These are phyloP conservation scores for Podochytrium sp. DNA, from an alignment of 192 early-diverging fungal species.

Conservation along the genomic window DNA sequence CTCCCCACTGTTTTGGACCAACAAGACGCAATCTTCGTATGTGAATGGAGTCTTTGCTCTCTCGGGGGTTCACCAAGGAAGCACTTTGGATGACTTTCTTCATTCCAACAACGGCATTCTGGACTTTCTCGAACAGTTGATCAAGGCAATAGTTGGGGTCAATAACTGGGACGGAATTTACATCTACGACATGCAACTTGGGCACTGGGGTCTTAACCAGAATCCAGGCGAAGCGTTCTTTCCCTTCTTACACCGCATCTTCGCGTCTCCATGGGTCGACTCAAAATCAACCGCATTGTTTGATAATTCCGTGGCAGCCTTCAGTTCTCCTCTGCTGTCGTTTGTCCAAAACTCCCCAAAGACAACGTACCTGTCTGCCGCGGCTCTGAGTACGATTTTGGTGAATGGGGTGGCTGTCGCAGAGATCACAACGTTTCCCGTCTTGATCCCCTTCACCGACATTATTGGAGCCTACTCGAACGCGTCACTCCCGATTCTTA, in stretches of 20 bases:
- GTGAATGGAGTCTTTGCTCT: slow-evolving; percentile 1
- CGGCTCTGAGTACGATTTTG: slow-evolving; percentile 15
- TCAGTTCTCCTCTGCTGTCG: slow-evolving; percentile 1
- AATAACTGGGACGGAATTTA: slow-evolving; percentile 1
- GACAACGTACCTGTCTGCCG: slow-evolving; percentile 29
- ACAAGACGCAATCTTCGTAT: slow-evolving; percentile 20
- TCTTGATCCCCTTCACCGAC: slow-evolving; percentile 6
- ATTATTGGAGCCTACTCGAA: slow-evolving; percentile 32
- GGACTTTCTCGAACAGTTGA: slow-evolving; percentile 6
- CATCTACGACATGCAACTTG: slow-evolving; percentile 30
- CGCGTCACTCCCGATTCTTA: not conserved
- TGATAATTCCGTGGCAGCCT: slow-evolving; percentile 4
- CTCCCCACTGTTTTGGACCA: slow-evolving; percentile 33
- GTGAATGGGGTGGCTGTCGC: not conserved
- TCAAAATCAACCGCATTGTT: slow-evolving; percentile 28
- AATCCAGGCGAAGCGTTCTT: slow-evolving; percentile 3
- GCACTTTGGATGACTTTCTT: slow-evolving; percentile 18
- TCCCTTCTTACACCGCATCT: slow-evolving; percentile 20
- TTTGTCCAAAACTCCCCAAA: slow-evolving; percentile 30
- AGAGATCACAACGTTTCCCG: slow-evolving; percentile 1
- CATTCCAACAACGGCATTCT: not conserved
- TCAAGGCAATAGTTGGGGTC: slow-evolving; percentile 16
- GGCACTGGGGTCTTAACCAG: slow-evolving; percentile 28
- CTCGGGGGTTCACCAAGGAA: slow-evolving; percentile 19
- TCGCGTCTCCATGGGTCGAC: slow-evolving; percentile 11